Evolutionary conservation across 192 early-diverging fungal species (phyloP).

Genomic region (Podila horticola): DNA sequence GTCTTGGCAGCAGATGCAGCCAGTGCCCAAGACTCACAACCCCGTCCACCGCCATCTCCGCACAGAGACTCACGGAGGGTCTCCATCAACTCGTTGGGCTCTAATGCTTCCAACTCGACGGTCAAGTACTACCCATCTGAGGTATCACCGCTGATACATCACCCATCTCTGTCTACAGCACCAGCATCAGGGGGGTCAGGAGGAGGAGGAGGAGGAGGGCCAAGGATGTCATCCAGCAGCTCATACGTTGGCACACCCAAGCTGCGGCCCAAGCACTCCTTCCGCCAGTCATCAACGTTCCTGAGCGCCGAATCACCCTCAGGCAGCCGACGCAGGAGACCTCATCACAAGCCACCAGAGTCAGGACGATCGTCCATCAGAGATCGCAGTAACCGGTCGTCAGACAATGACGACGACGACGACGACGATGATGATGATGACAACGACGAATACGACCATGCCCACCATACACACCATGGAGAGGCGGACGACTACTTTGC

Average conservation of each 20-base stretch:
- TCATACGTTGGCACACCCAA: background rate
- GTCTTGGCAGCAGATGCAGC: slow-evolving; percentile 13
- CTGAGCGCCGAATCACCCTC: slow-evolving; percentile 19
- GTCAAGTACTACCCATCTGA: slow-evolving; percentile 20
- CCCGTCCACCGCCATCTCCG: slow-evolving; percentile 8
- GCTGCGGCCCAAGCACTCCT: slow-evolving; percentile 22
- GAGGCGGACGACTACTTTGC: slow-evolving; percentile 35
- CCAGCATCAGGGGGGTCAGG: background rate
- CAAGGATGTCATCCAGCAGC: background rate
- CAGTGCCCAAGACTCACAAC: slow-evolving; percentile 15
- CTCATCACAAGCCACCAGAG: slow-evolving; percentile 18
- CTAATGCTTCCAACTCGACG: slow-evolving; percentile 39
- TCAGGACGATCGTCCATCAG: slow-evolving; percentile 40
- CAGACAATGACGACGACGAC: background rate
- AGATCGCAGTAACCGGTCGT: slow-evolving; percentile 15
- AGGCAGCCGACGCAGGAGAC: slow-evolving; percentile 34
- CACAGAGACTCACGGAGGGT: slow-evolving; percentile 26
- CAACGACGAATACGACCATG: slow-evolving; percentile 24
- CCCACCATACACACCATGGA: background rate
- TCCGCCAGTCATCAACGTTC: slow-evolving; percentile 18
- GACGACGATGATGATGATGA: slow-evolving; percentile 13
- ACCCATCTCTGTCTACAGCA: background rate
- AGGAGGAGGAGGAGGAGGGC: background rate
- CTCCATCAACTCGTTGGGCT: slow-evolving; percentile 29
- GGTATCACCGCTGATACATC: background rate